Base-by-base conservation (phyloP, 2,329 filamentous ascomycete species). In the Fusarium abutilonis region DNA sequence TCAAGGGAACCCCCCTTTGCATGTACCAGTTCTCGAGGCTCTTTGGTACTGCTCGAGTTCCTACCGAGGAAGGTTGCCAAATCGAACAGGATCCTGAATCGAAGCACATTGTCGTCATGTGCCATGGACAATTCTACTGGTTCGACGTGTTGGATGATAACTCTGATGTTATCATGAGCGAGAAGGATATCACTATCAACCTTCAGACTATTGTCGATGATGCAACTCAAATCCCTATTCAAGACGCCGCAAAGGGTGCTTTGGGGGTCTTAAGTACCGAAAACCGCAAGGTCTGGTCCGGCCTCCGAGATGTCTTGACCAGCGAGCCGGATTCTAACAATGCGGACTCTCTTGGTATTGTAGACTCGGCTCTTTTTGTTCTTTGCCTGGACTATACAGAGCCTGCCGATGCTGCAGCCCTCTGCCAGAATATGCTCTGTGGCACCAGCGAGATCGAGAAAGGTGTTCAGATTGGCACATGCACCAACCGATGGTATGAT, bases 391-490 rank as follows among this genome's bases (percentile, higher is more conserved):
- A 99, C 76, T 95, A 96, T 71, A 92, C 92, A 0, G 93, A 97
- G 74, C 93, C 95, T 0, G 79, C 83, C 1, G 92, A 86, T 42
- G 90, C 89, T 1, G 89, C 92, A 0, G 90, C 92, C 29, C 85
- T 98, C n/a, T 97, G 93, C 76, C 93, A 92, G 73, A 99, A 98
- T 76, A 98, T 99, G 94, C 89, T 99, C 11, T 98, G 95, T 72
- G 95, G 95, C 40, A 96, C 93, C 0, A 97, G 90, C 68, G 89
- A 95, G 72, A 89, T 98, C 11, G 91, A 96, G 71, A 91, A 90
- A 73, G 95, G 95, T 5, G 91, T 99, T 2, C 95, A 99, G 77
- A 93, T 97, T 40, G 95, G 95, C 28, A 98, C 95, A 2, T 99
- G 95, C 78, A 97, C 94, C 13, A 99, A 99, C 76, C 85, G 95